Conservation (phyloP, 2,329 filamentous ascomycete genomes). For the Colletotrichum musicola region DNA sequence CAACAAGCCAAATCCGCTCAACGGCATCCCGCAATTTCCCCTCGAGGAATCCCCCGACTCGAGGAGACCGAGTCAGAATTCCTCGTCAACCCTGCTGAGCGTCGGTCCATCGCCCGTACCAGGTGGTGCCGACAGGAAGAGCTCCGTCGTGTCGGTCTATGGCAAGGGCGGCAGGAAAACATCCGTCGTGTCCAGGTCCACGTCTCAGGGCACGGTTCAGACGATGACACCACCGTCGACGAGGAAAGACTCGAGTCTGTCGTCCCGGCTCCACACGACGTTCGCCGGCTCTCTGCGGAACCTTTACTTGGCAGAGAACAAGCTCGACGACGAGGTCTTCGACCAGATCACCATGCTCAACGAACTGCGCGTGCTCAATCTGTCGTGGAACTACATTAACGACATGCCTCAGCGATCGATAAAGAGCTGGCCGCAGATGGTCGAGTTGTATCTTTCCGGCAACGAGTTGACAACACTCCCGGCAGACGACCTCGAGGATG, state of each 20-base stretch:
- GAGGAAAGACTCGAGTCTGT: constrained; percentile 91
- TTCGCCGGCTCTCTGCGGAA: constrained; percentile 89
- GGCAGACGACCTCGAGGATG: constrained; percentile 93
- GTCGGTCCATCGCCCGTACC: constrained; percentile 79
- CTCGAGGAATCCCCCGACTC: constrained; percentile 81
- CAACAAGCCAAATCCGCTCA: constrained; percentile 54
- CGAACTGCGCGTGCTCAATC: constrained; percentile 88
- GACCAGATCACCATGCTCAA: constrained; percentile 86
- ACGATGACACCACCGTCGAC: constrained; percentile 66
- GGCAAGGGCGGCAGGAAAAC: constrained; percentile 86
- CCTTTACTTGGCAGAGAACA: constrained; percentile 92
- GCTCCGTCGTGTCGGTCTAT: constrained; percentile 85
- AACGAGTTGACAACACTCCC: constrained; percentile 94
- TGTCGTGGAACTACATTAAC: constrained; percentile 94
- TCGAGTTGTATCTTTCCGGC: constrained; percentile 93
- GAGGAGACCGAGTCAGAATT: constrained; percentile 84
- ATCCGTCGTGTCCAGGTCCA: constrained; percentile 79
- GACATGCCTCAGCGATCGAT: constrained; percentile 92
- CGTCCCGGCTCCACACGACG: constrained; percentile 82
- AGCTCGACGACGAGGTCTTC: constrained; percentile 94
- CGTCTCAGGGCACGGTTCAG: constrained; percentile 59
- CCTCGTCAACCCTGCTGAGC: constrained; percentile 79
- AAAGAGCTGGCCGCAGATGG: constrained; percentile 88
- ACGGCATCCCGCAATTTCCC: constrained; percentile 69
- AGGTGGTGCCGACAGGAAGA: constrained; percentile 75